These are phyloP conservation scores for Aspergillus sp. DNA, from an alignment of 2,329 filamentous ascomycete genomes.

Conservation along the genomic window DNA sequence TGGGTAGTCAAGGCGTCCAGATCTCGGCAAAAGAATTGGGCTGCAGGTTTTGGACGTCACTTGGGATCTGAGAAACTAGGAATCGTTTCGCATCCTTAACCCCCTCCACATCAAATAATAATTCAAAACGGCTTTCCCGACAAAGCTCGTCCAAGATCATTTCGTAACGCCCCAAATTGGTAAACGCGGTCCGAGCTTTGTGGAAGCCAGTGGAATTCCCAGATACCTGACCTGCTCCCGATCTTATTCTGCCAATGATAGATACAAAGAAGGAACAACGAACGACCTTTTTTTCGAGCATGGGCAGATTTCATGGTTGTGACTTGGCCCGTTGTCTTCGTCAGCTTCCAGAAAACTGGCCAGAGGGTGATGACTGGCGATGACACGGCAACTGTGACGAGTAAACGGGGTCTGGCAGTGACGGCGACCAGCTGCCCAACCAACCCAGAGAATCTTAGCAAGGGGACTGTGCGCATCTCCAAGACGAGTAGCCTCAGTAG, in stretches of 20 bases:
- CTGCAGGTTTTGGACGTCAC: not conserved
- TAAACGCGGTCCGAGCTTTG: slow-evolving; percentile 19
- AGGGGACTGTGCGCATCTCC: slow-evolving; percentile 21
- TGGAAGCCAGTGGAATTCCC: not conserved
- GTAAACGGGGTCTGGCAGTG: slow-evolving; percentile 14
- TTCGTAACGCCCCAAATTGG: slow-evolving; percentile 14
- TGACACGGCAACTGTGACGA: slow-evolving; percentile 21
- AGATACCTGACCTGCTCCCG: not conserved
- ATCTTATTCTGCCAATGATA: not conserved
- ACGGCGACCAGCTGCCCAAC: slow-evolving; percentile 14
- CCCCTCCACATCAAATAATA: slow-evolving; percentile 14
- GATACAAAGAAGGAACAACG: not conserved
- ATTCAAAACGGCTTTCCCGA: not conserved
- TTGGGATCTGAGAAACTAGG: slow-evolving; percentile 9
- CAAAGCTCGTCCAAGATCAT: slow-evolving; percentile 7
- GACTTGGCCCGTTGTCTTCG: slow-evolving; percentile 11
- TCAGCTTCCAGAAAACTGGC: slow-evolving; percentile 17
- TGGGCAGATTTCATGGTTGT: slow-evolving; percentile 1
- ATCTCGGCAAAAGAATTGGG: slow-evolving; percentile 8
- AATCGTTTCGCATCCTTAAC: slow-evolving; percentile 6
- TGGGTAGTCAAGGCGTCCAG: slow-evolving; percentile 10
- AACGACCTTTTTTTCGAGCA: not conserved
- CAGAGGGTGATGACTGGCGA: not conserved
- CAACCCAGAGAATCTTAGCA: slow-evolving; percentile 1
- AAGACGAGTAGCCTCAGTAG: not conserved